Conservation (phyloP, 495 filamentous ascomycete species). For the Talaromyces ruber region DNA sequence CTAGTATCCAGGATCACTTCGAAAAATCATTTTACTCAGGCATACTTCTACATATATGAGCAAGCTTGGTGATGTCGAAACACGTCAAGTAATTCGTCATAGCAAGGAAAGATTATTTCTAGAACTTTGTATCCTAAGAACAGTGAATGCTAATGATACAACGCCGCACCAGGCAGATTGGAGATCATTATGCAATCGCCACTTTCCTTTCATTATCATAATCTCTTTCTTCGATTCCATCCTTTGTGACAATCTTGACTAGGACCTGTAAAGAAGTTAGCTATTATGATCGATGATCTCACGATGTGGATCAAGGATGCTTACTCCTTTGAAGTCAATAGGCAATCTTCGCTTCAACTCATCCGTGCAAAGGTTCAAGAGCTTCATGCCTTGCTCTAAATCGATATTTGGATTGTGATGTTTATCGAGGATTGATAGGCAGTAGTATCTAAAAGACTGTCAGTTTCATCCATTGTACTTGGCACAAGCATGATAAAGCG, state of each 20-base stretch:
- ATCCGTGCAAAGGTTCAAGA: slow-evolving; percentile 88
- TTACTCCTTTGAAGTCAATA: slow-evolving; percentile 92
- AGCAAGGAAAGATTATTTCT: background rate
- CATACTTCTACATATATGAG: background rate
- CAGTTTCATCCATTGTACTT: background rate
- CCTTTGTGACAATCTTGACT: slow-evolving; percentile 90
- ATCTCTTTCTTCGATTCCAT: slow-evolving; percentile 73
- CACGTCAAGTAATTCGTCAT: background rate
- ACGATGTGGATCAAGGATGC: slow-evolving; percentile 10
- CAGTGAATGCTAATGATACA: slow-evolving; percentile 37
- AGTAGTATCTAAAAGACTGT: slow-evolving; percentile 87
- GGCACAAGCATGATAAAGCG: slow-evolving; percentile 6
- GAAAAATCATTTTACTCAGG: background rate
- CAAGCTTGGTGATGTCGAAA: background rate
- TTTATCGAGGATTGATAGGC: slow-evolving; percentile 92
- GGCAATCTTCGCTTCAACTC: slow-evolving; percentile 93
- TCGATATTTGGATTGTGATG: slow-evolving; percentile 92
- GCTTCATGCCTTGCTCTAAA: slow-evolving; percentile 78
- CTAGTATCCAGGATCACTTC: background rate
- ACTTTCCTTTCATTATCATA: slow-evolving; percentile 73
- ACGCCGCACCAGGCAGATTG: slow-evolving; percentile 19
- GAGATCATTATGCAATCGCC: slow-evolving; percentile 47
- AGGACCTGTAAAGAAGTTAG: slow-evolving; percentile 41
- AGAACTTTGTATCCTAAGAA: slow-evolving; percentile 1
- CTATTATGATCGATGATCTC: slow-evolving; percentile 1